These are phyloP conservation scores for Lactarius psammicola DNA, from an alignment of 768 basidiomycete species.

Conservation along the genomic window DNA sequence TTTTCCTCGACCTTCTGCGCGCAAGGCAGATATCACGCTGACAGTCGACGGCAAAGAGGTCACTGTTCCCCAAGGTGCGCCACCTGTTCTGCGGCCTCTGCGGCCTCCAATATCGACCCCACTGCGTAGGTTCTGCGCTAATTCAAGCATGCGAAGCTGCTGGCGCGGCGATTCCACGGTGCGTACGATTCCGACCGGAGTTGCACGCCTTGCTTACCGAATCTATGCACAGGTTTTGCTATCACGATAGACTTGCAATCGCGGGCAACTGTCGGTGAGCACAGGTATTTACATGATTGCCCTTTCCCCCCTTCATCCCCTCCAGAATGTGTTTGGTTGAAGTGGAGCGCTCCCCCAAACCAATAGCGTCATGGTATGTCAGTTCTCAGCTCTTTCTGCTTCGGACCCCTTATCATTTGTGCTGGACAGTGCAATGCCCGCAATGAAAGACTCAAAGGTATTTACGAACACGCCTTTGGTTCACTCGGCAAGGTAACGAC, in stretches of 20 bases:
- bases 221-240: conserved; percentile 62
- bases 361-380: conserved; percentile 85
- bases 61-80: conserved; percentile 90
- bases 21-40: conserved; percentile 80
- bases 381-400: conserved; percentile 22
- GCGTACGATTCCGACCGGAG: conserved; percentile 27
- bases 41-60: conserved; percentile 98
- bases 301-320: not conserved
- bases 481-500: conserved; percentile 74
- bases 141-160: conserved; percentile 96
- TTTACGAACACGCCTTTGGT: conserved; percentile 91
- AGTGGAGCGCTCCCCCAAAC: conserved; percentile 93
- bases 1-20: conserved; percentile 64
- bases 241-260: conserved; percentile 93
- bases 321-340: conserved; percentile 97
- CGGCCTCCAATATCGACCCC: conserved; percentile 5
- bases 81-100: conserved; percentile 6
- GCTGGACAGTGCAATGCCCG: conserved; percentile 84
- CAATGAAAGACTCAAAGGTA: conserved; percentile 90
- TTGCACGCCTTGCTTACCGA: not conserved
- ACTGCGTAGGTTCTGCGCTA: conserved; percentile 73
- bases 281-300: conserved; percentile 7
- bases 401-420: conserved; percentile 8
- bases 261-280: conserved; percentile 94
- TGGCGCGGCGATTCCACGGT: conserved; percentile 80